A percentile compares a stretch with the other conserved stretches of the same genome.
phyloP scores from a whole-genome alignment of 1,284 basidiomycete species.

The Moesziomyces parantarcticus region DNA sequence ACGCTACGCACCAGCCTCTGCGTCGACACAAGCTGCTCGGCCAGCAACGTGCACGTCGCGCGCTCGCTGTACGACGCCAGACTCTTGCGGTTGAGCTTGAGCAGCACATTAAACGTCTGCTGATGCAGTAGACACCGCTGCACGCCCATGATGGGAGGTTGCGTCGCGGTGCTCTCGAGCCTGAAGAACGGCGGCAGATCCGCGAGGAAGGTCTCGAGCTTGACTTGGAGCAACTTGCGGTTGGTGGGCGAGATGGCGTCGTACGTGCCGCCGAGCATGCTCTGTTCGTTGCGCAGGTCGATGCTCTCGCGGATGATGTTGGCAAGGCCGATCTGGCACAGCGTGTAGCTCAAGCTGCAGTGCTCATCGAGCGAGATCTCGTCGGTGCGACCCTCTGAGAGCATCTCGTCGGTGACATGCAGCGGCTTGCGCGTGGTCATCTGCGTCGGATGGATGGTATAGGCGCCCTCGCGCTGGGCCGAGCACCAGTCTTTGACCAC shows the following conservation, averaged over 20 bases:
- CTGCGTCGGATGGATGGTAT: constrained; percentile 54
- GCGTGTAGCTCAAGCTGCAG: constrained; percentile 50
- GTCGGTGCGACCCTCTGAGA: constrained; percentile 26
- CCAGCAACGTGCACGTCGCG: constrained; percentile 41
- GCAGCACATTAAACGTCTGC: constrained; percentile 48
- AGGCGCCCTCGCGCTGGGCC: constrained; percentile 49
- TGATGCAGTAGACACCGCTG: constrained; percentile 57
- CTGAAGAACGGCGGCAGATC: constrained; percentile 50
- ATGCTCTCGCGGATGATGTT: constrained; percentile 48
- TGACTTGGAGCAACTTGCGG: constrained; percentile 36
- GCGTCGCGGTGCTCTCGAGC: constrained; percentile 37
- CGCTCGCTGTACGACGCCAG: constrained; percentile 35
- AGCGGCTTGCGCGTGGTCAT: constrained; percentile 53
- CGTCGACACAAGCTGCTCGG: constrained; percentile 50
- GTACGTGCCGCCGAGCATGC: constrained; percentile 34
- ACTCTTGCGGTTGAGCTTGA: constrained; percentile 48
- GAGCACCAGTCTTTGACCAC: constrained; percentile 59
- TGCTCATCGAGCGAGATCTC: constrained; percentile 27
- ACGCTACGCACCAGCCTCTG: constrained; percentile 47
- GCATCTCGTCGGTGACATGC: constrained; percentile 49
- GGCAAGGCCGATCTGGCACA: constrained; percentile 50
- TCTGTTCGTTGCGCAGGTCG: constrained; percentile 52
- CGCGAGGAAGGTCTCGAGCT: constrained; percentile 36
- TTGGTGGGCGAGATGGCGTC: constrained; percentile 38
- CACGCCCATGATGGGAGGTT: constrained; percentile 40